phyloP scores from a whole-genome alignment of 495 filamentous ascomycete genomes.

The Lasiosphaeria miniovina region DNA sequence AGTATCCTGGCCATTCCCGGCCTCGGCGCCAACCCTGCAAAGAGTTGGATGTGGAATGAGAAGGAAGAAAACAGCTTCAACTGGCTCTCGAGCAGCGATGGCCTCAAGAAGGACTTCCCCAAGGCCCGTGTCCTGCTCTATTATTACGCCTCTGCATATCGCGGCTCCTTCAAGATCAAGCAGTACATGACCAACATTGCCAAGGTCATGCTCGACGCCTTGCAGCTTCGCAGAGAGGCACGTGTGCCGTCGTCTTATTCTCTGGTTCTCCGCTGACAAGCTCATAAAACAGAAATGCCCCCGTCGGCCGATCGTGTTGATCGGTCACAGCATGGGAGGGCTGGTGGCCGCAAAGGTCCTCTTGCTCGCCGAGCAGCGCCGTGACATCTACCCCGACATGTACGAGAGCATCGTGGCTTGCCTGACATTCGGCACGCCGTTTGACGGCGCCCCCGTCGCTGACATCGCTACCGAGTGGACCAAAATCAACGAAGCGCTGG shows the following conservation, averaged over 20 bases:
- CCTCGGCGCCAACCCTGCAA: slow-evolving; percentile 20
- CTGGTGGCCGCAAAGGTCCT: slow-evolving; percentile 51
- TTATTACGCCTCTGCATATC: slow-evolving; percentile 25
- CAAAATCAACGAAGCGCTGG: slow-evolving; percentile 20
- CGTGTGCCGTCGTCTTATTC: no score
- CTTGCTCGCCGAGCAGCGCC: slow-evolving; percentile 21
- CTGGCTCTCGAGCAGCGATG: slow-evolving; percentile 29
- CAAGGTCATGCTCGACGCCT: slow-evolving; percentile 16
- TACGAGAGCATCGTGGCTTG: slow-evolving; percentile 35
- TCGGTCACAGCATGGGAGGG: slow-evolving; percentile 62
- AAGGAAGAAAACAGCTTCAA: slow-evolving; percentile 23
- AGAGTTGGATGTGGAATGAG: slow-evolving; percentile 18
- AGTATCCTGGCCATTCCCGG: slow-evolving; percentile 30
- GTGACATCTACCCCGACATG: slow-evolving; percentile 30
- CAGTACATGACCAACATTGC: slow-evolving; percentile 11
- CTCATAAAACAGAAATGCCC: slow-evolving; percentile 1
- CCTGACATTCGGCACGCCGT: slow-evolving; percentile 39
- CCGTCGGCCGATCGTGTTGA: slow-evolving; percentile 25
- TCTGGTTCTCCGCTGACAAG: no score
- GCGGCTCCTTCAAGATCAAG: slow-evolving; percentile 7
- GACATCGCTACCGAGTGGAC: slow-evolving; percentile 31
- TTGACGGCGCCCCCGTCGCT: slow-evolving; percentile 30
- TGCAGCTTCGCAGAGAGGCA: no score
- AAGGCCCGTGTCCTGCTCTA: slow-evolving; percentile 28
- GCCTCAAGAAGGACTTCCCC: slow-evolving; percentile 24